Evolutionary conservation across 1,284 basidiomycete species (phyloP), one percentile per base, ranked within the genome.

Genomic region (Pterulicium gracile): DNA sequence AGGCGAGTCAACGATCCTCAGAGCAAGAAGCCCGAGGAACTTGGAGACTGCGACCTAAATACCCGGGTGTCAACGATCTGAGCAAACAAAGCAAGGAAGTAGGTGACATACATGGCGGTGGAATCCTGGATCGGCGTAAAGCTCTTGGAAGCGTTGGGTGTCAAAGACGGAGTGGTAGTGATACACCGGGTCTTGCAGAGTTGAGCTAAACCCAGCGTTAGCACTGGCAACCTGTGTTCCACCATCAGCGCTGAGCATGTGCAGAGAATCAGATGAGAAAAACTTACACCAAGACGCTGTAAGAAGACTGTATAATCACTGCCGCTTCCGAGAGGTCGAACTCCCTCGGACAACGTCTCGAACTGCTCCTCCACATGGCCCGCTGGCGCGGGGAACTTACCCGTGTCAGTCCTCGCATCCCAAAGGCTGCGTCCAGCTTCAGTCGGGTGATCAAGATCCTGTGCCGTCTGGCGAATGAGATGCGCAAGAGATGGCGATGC

Each of bases 81-180:
- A 13, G 14, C 10, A 35, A n/a, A n/a, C 39, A 4, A 3, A 18
- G 42, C n/a, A 46, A 14, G 35, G 24, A n/a, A 39, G 43, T 18
- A 22, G 2, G 17, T 18, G 15, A 61, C 68, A 43, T 51, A 78
- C 76, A 59, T 88, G 84, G 32, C 76, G 72, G 51, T 73, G 62
- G 64, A 87, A 90, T 2, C 72, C 73, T 1, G 83, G 80, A 58
- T 91, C 88, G 43, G 77, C 82, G 52, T 78, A 91, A 34, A 70
- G 55, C 51, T 82, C 75, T 61, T 82, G 76, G 83, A 82, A 91
- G 43, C 70, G 64, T 55, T 79, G 71, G 4, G 76, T 75, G 60
- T 91, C 88, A 58, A 79, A 91, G 52, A 88, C 72, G 5, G 80
- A 83, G 60, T 83, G 79, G 56, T 86, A 87, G 58, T 87, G 85